Evolutionary conservation across 1,284 basidiomycete genomes (phyloP).

Genomic region (Sutorius eximius): DNA sequence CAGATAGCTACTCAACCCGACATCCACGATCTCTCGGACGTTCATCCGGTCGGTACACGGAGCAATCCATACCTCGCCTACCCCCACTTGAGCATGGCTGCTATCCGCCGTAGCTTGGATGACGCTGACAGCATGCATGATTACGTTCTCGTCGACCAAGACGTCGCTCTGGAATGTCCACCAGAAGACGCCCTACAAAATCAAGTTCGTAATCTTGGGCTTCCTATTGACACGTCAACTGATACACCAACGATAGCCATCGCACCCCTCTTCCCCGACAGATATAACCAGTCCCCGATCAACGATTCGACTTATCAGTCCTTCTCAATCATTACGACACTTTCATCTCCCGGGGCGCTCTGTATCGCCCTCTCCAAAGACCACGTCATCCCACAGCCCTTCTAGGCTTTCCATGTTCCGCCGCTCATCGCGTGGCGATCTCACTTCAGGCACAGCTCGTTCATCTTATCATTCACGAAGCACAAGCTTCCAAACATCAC

Average conservation of each 20-base stretch:
- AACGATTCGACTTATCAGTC: constrained; percentile 43
- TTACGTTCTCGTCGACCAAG: constrained; percentile 52
- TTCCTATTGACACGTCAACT: constrained; percentile 15
- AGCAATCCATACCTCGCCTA: constrained; percentile 55
- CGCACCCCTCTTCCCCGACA: constrained; percentile 40
- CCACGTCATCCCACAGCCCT: constrained; percentile 36
- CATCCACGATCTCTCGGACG: constrained; percentile 23
- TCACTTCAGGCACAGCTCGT: constrained; percentile 29
- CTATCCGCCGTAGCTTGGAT: constrained; percentile 26
- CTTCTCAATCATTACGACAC: constrained; percentile 54
- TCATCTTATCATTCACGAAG: constrained; percentile 44
- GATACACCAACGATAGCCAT: constrained; percentile 23
- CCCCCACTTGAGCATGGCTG: constrained; percentile 43
- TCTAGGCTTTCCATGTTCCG: constrained; percentile 48
- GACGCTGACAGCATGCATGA: constrained; percentile 48
- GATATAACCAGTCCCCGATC: constrained; percentile 38
- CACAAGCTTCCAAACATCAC: constrained; percentile 41
- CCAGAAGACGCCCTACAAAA: constrained; percentile 11
- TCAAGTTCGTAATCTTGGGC: constrained; percentile 21
- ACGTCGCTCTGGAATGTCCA: constrained; percentile 27
- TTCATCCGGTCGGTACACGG: constrained; percentile 34
- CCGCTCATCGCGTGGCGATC: constrained; percentile 39
- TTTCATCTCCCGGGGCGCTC: constrained; percentile 55
- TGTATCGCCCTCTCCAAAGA: constrained; percentile 37
- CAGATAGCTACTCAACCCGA: constrained; percentile 34